Evolutionary conservation across 2,329 filamentous ascomycete genomes (phyloP), one percentile per base, ranked within the genome.

Genomic region (Stachybotrys chartarum): DNA sequence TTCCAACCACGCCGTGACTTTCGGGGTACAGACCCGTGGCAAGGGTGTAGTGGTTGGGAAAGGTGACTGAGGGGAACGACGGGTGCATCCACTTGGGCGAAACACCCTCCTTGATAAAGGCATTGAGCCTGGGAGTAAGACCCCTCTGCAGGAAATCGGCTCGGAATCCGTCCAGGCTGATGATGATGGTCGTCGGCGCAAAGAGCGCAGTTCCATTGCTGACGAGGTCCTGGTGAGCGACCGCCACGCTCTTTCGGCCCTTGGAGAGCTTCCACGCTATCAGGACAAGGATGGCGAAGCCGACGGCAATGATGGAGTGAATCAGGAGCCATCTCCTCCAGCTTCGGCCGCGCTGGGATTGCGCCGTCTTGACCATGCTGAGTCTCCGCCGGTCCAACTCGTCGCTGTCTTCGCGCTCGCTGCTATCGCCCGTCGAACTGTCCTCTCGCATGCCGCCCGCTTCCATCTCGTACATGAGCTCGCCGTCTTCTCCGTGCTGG

Each of bases 61-160:
- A 99, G 0, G 94, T 99, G 50, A 99, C 90, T 24, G 90, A 96
- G 0, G 94, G 94, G 61, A 99, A 99, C 45, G 91, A 95, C 0
- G 94, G 94, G 7, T 84, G 80, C 91, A 99, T 97, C 72, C 93
- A 97, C 60, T 85, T 81, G 3, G 94, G 93, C 6, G 92, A 96
- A 11, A 97, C 85, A 32, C 94, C 94, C 60, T 91, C 84, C 57
- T 83, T 81, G 58, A 96, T 78, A 60, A 99, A 87, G 2, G 85
- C 80, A 62, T 85, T 90, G 8, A 99, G 77, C 2, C 87, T 85
- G 1, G 93, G 94, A 1, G 93, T 97, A 35, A 97, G 74, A 1
- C 86, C 87, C 14, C 91, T 85, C 59, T 88, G 83, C 46, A 99
- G 77, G 66, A 97, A 97, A 68, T 97, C 94, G 18, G 94, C 93